These are phyloP conservation scores for Exophiala dermatitidis DNA, from an alignment of 2,329 filamentous ascomycete species.

Conservation along the genomic window DNA sequence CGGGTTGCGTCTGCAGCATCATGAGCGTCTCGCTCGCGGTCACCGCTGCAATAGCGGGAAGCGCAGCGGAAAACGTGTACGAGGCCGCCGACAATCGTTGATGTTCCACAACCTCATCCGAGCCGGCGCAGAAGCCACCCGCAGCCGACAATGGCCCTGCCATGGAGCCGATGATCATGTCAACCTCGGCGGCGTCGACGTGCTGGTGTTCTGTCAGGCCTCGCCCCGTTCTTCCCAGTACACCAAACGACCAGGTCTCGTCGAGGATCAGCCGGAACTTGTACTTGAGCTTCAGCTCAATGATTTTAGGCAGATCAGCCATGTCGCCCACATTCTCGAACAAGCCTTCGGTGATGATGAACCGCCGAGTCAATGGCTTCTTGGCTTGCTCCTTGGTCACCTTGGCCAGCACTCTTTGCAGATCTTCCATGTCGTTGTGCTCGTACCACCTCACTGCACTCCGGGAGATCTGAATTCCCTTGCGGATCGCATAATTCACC, in stretches of 20 bases:
- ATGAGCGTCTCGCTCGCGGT: slow-evolving; percentile 87
- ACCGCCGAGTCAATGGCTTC: slow-evolving; percentile 82
- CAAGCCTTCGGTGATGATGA: slow-evolving; percentile 91
- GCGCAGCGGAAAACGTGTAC: slow-evolving; percentile 91
- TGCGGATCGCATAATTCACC: slow-evolving; percentile 88
- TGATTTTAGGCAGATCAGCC: slow-evolving; percentile 73
- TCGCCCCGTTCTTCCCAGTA: slow-evolving; percentile 82
- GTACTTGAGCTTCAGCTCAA: slow-evolving; percentile 91
- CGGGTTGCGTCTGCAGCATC: slow-evolving; percentile 77
- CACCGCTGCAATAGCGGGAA: slow-evolving; percentile 91
- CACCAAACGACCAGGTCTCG: slow-evolving; percentile 95
- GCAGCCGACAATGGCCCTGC: slow-evolving; percentile 84
- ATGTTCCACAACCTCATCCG: slow-evolving; percentile 86
- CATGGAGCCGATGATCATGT: slow-evolving; percentile 94
- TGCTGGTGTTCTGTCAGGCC: slow-evolving; percentile 95
- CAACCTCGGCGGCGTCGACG: slow-evolving; percentile 83
- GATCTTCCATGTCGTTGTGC: slow-evolving; percentile 90
- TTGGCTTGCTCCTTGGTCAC: slow-evolving; percentile 81
- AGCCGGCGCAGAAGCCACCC: slow-evolving; percentile 91
- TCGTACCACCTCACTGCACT: slow-evolving; percentile 91
- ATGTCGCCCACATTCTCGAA: slow-evolving; percentile 88
- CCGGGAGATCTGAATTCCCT: slow-evolving; percentile 85
- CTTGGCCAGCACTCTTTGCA: slow-evolving; percentile 76
- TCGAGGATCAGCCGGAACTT: slow-evolving; percentile 97
- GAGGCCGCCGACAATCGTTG: slow-evolving; percentile 87